Evolutionary conservation across 345 rosid genomes (phyloP).

Genomic region (Theobroma cacao): DNA sequence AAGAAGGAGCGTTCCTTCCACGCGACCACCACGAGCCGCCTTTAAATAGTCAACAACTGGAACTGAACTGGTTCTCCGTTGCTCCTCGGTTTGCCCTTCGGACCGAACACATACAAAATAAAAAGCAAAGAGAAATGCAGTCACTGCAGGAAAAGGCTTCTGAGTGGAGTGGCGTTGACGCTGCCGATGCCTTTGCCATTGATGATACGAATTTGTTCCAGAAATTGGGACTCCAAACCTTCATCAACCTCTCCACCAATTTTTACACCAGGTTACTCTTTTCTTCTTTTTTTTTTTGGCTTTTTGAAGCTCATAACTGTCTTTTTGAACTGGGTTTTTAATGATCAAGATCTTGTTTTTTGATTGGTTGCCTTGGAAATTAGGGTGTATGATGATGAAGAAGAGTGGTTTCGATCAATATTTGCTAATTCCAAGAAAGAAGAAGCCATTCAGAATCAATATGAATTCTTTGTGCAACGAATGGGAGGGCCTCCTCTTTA

Average conservation of each 20-base stretch:
- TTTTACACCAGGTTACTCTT: conserved; percentile 71
- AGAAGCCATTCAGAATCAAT: conserved; percentile 85
- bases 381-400: conserved; percentile 85
- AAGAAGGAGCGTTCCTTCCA: conserved; percentile 23
- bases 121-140: conserved; percentile 42
- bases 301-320: no score
- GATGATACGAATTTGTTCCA: conserved; percentile 68
- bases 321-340: neutral
- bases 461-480: conserved; percentile 89
- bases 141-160: conserved; percentile 83
- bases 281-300: neutral
- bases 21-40: conserved; percentile 27
- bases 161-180: conserved; percentile 76
- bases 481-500: conserved; percentile 94
- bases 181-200: conserved; percentile 76
- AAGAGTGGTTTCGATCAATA: conserved; percentile 84
- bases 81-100: neutral
- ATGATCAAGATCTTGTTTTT: neutral
- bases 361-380: neutral
- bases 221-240: conserved; percentile 77
- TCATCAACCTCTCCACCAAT: conserved; percentile 82
- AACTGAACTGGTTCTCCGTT: neutral
- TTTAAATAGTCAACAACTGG: neutral
- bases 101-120: neutral
- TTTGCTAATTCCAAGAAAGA: conserved; percentile 74